phyloP scores from a whole-genome alignment of 495 filamentous ascomycete genomes.

The Daldinia decipiens region DNA sequence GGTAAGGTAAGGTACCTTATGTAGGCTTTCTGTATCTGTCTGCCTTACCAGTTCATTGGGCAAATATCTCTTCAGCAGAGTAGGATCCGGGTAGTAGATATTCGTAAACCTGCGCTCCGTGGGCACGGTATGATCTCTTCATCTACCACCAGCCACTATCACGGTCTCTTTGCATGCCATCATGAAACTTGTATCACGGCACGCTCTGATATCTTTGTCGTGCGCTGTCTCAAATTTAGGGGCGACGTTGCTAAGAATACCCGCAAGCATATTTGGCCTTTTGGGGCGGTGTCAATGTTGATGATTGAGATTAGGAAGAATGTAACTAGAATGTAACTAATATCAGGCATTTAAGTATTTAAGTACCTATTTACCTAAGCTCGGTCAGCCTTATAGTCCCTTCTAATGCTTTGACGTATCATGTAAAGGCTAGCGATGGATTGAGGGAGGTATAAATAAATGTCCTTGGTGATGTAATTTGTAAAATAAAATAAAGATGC shows the following conservation, averaged over 20 bases:
- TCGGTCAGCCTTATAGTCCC: not conserved
- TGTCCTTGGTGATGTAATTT: not conserved
- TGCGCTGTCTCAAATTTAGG: slow-evolving; percentile 22
- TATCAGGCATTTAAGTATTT: not conserved
- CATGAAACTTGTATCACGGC: slow-evolving; percentile 34
- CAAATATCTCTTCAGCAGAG: slow-evolving; percentile 10
- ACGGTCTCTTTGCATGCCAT: slow-evolving; percentile 24
- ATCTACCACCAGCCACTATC: slow-evolving; percentile 26
- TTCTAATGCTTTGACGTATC: not conserved
- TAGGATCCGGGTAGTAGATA: slow-evolving; percentile 29
- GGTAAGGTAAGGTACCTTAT: no score
- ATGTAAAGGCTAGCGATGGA: not conserved
- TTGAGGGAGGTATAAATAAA: not conserved
- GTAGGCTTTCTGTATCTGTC: no score
- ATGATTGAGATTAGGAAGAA: no score
- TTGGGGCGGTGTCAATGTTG: not conserved
- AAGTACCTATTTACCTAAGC: no score
- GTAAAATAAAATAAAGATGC: not conserved
- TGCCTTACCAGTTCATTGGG: slow-evolving; percentile 21
- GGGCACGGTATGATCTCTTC: slow-evolving; percentile 9
- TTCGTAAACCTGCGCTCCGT: slow-evolving; percentile 17
- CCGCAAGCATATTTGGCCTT: not conserved
- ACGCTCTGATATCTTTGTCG: slow-evolving; percentile 13
- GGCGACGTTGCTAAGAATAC: slow-evolving; percentile 17
- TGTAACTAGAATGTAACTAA: not conserved